These are phyloP conservation scores for Eleusine coracana DNA, from an alignment of 176 grass and related monocot genomes.

Conservation along the genomic window DNA sequence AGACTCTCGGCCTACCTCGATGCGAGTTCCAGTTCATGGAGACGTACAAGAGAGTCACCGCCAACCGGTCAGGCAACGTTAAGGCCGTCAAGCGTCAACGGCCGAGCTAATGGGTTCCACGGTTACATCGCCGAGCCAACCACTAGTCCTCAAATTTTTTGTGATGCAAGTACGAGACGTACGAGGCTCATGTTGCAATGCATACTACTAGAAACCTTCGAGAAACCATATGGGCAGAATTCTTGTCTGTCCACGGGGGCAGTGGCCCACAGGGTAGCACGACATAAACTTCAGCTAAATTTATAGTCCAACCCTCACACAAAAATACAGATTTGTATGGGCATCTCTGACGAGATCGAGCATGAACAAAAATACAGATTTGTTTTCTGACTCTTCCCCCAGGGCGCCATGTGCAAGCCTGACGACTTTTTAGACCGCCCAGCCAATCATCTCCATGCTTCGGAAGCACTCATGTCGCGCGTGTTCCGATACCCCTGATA, in stretches of 20 bases:
- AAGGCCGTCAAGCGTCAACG: background rate
- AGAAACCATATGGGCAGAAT: background rate
- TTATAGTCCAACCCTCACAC: background rate
- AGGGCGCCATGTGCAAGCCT: conserved; percentile 11
- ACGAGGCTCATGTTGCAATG: background rate
- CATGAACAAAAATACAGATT: background rate
- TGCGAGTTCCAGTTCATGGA: no score
- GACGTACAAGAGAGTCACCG: no score
- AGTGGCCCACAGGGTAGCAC: background rate
- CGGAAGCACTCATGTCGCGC: conserved; percentile 12
- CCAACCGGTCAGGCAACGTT: background rate
- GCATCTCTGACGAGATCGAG: conserved; percentile 1
- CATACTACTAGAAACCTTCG: background rate
- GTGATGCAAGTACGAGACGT: background rate
- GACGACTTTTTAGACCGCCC: background rate
- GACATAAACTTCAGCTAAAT: background rate
- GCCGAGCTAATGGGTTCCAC: no score
- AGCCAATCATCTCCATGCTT: conserved; percentile 23
- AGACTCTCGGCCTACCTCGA: no score
- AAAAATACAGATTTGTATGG: background rate
- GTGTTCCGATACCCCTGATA: conserved; percentile 11
- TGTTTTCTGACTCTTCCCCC: background rate
- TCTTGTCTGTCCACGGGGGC: background rate
- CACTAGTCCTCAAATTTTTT: background rate
- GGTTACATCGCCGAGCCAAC: no score